A percentile compares a stretch with the other conserved stretches of the same genome.
These are phyloP conservation scores for Prunus fruticosa DNA, from an alignment of 306 rosid genomes.

Conservation along the genomic window DNA sequence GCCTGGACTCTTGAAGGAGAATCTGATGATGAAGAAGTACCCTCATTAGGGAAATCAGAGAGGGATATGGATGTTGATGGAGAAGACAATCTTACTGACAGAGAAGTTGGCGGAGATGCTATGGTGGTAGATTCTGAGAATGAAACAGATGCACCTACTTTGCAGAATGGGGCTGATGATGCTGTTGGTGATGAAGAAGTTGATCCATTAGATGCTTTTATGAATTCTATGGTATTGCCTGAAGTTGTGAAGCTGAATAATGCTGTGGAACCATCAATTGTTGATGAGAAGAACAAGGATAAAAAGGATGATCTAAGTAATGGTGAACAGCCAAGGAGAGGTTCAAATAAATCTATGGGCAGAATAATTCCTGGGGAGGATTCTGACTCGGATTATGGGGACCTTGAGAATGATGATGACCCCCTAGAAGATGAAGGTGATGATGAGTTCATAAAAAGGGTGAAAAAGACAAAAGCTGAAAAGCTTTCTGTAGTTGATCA, in stretches of 20 bases:
- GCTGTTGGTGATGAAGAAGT: slow-evolving; percentile 58
- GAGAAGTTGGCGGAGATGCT: slow-evolving; percentile 31
- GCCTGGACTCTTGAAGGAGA: slow-evolving; percentile 96
- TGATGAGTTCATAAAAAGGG: slow-evolving; percentile 94
- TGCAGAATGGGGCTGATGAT: slow-evolving; percentile 37
- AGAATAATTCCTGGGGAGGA: slow-evolving; percentile 96
- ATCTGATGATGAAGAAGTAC: slow-evolving; percentile 85
- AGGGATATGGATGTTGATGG: slow-evolving; percentile 56
- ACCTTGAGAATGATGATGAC: slow-evolving; percentile 60
- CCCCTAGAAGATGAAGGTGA: slow-evolving; percentile 76
- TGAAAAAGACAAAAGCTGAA: slow-evolving; percentile 92
- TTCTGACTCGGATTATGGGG: slow-evolving; percentile 78
- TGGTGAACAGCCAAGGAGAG: slow-evolving; percentile 46
- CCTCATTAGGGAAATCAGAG: slow-evolving; percentile 43
- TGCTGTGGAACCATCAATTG: slow-evolving; percentile 31
- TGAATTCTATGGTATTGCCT: slow-evolving; percentile 85
- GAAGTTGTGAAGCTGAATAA: slow-evolving; percentile 76
- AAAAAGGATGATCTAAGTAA: slow-evolving; percentile 43
- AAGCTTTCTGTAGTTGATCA: slow-evolving; percentile 92
- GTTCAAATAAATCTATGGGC: slow-evolving; percentile 69
- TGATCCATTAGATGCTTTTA: slow-evolving; percentile 93
- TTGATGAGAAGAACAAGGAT: slow-evolving; percentile 41
- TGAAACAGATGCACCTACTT: slow-evolving; percentile 38
- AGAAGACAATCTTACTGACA: slow-evolving; percentile 37
- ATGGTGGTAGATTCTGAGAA: slow-evolving; percentile 36